Evolutionary conservation across 2,329 filamentous ascomycete genomes (phyloP).

Genomic region (Ophiosphaerella korrae): DNA sequence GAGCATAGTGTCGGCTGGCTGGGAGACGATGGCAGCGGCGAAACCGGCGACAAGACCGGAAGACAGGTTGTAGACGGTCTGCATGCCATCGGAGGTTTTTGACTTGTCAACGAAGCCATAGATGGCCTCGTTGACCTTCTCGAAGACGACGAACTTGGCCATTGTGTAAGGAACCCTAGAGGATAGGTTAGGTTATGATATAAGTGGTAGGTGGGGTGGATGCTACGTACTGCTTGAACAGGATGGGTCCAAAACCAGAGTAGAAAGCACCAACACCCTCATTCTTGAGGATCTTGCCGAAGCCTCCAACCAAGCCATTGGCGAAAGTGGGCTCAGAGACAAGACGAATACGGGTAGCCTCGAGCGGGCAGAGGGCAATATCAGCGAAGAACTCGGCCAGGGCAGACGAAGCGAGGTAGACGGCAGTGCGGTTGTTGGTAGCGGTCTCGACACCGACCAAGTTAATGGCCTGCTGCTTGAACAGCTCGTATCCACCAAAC

Average conservation of each 20-base stretch:
- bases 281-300: slow-evolving; percentile 79
- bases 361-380: slow-evolving; percentile 86
- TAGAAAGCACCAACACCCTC: slow-evolving; percentile 89
- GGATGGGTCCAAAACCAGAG: slow-evolving; percentile 75
- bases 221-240: slow-evolving; percentile 50
- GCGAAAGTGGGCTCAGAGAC: slow-evolving; percentile 88
- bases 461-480: slow-evolving; percentile 92
- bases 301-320: slow-evolving; percentile 76
- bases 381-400: slow-evolving; percentile 71
- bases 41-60: slow-evolving; percentile 87
- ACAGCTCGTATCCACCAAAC: slow-evolving; percentile 94
- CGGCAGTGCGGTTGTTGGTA: slow-evolving; percentile 76
- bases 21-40: slow-evolving; percentile 83
- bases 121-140: slow-evolving; percentile 80
- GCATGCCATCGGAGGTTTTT: slow-evolving; percentile 67
- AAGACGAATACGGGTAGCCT: slow-evolving; percentile 92
- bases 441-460: slow-evolving; percentile 70
- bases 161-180: slow-evolving; percentile 86
- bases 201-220: no score
- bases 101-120: slow-evolving; percentile 74
- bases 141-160: slow-evolving; percentile 93
- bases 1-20: slow-evolving; percentile 92
- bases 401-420: slow-evolving; percentile 74
- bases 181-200: slow-evolving; percentile 21
- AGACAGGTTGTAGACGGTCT: slow-evolving; percentile 82